Evolutionary conservation across 768 basidiomycete species (phyloP).

Genomic region (Fibroporia radiculosa): DNA sequence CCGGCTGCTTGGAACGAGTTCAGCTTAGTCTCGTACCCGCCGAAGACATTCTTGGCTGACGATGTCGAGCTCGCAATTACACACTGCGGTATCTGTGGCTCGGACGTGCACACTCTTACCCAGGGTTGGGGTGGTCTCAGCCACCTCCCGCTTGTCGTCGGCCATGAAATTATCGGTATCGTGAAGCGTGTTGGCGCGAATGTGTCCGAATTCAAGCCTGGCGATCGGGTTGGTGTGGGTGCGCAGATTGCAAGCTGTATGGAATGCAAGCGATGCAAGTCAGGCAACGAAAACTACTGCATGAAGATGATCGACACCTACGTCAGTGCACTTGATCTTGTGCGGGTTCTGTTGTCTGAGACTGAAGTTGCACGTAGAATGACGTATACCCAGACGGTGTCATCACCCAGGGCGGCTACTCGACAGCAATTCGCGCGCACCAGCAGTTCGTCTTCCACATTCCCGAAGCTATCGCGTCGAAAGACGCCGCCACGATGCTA

Average conservation of each 20-base stretch:
- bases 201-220: constrained; percentile 46
- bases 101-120: constrained; percentile 39
- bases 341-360: not conserved
- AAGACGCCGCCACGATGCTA: constrained; percentile 51
- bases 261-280: constrained; percentile 37
- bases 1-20: constrained; percentile 29
- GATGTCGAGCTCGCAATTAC: constrained; percentile 49
- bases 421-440: constrained; percentile 32
- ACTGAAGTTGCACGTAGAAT: constrained; percentile 13
- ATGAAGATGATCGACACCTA: constrained; percentile 33
- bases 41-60: constrained; percentile 41
- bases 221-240: constrained; percentile 46
- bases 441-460: constrained; percentile 51
- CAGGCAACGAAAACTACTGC: constrained; percentile 51
- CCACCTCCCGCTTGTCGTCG: constrained; percentile 15
- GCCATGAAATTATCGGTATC: constrained; percentile 47
- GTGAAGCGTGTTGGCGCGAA: constrained; percentile 44
- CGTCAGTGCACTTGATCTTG: constrained; percentile 8
- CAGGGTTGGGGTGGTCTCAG: constrained; percentile 25
- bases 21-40: constrained; percentile 36
- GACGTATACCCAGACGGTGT: constrained; percentile 32
- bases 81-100: constrained; percentile 40
- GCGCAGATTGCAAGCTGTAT: constrained; percentile 44
- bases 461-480: constrained; percentile 40
- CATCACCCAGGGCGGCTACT: constrained; percentile 35